Percentiles rank a stretch among this genome's conserved stretches.
Conservation (phyloP, 169 alveolate species). For the Cyclospora cayetanensis region DNA sequence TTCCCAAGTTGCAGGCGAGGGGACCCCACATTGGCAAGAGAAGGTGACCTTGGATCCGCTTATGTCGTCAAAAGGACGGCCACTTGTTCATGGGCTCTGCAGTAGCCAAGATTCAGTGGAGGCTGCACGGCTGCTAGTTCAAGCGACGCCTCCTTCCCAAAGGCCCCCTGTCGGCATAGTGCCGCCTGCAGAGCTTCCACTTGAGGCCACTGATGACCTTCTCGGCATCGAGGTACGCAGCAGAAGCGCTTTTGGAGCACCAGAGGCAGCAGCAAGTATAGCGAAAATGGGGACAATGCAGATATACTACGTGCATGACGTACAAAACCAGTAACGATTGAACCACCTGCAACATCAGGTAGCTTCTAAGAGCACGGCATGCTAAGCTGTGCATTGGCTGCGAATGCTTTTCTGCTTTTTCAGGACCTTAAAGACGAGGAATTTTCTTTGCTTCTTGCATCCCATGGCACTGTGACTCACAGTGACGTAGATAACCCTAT, state of each 20-base stretch:
- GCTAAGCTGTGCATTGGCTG: not conserved
- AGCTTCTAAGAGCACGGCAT: no score
- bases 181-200: not conserved
- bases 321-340: not conserved
- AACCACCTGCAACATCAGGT: not conserved
- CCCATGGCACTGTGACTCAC: not conserved
- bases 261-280: conserved; percentile 1
- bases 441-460: not conserved
- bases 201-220: not conserved
- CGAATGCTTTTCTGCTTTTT: not conserved
- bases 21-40: no score
- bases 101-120: not conserved
- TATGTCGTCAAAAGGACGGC: no score
- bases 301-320: no score
- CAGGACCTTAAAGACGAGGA: conserved; percentile 48
- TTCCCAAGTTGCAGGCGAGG: not conserved
- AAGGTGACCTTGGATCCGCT: no score
- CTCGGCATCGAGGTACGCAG: conserved; percentile 8
- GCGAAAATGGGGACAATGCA: no score
- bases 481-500: not conserved
- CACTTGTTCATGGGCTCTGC: not conserved
- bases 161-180: conserved; percentile 16
- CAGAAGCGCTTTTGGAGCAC: not conserved
- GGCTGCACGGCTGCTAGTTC: not conserved
- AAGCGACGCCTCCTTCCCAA: conserved; percentile 35